These are phyloP conservation scores for Citrus unshiu DNA, from an alignment of 345 rosid genomes.

Conservation along the genomic window DNA sequence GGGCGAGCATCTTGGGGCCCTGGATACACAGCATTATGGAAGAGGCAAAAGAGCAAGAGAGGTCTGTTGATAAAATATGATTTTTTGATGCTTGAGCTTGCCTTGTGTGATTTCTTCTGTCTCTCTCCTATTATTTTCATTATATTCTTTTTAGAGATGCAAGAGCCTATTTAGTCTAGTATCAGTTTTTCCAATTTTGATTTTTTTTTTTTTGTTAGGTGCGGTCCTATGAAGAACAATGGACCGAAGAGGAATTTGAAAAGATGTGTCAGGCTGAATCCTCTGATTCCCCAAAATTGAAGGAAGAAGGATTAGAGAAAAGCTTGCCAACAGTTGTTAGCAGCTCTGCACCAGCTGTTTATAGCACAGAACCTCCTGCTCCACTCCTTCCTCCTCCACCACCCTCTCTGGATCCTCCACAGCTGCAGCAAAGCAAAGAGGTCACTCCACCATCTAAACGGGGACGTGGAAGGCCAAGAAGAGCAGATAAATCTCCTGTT, in stretches of 20 bases:
- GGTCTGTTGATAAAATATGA: slow-evolving; percentile 45
- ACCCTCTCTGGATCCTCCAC: slow-evolving; percentile 24
- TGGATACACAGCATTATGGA: slow-evolving; percentile 79
- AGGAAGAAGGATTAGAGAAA: slow-evolving; percentile 46
- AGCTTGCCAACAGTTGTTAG: slow-evolving; percentile 38
- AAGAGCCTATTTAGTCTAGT: slow-evolving; percentile 1
- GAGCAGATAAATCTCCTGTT: slow-evolving; percentile 53
- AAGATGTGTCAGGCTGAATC: slow-evolving; percentile 80
- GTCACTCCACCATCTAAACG: slow-evolving; percentile 75
- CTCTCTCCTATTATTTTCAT: neutral
- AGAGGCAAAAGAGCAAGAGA: slow-evolving; percentile 96
- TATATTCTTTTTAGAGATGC: neutral
- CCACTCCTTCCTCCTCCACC: slow-evolving; percentile 1
- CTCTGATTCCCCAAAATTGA: slow-evolving; percentile 59
- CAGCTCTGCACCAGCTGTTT: slow-evolving; percentile 15
- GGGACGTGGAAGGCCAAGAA: slow-evolving; percentile 94
- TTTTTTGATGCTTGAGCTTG: slow-evolving; percentile 6
- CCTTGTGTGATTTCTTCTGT: neutral
- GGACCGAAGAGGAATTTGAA: slow-evolving; percentile 95
- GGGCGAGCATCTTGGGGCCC: slow-evolving; percentile 48
- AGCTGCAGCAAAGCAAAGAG: slow-evolving; percentile 42
- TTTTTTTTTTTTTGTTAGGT: slow-evolving; percentile 37
- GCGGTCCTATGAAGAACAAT: slow-evolving; percentile 88
- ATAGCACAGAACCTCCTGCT: slow-evolving; percentile 29
- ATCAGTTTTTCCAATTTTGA: neutral